Conservation (phyloP, 768 basidiomycete species). For the Serpula lacrymans region DNA sequence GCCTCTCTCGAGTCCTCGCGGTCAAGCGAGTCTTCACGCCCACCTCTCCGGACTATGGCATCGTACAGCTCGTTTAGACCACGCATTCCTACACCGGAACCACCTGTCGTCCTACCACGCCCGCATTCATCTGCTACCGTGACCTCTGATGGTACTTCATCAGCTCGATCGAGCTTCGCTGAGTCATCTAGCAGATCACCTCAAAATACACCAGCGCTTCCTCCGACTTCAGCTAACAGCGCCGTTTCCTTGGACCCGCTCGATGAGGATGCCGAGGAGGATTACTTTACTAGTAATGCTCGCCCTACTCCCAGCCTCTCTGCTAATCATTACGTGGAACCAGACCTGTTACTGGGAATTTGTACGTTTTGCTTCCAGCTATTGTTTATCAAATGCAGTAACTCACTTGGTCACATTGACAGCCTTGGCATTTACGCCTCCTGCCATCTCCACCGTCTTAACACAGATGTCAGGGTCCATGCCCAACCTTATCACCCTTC, state of each 20-base stretch:
- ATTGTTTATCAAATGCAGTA: constrained; percentile 7
- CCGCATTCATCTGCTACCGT: constrained; percentile 18
- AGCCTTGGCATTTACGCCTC: constrained; percentile 70
- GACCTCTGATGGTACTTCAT: constrained; percentile 21
- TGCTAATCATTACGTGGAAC: constrained; percentile 49
- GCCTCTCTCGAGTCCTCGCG: constrained; percentile 2
- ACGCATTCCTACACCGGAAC: constrained; percentile 8
- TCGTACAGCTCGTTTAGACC: too few relatives aligned
- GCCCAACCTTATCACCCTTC: constrained; percentile 73
- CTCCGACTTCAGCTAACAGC: constrained; percentile 16
- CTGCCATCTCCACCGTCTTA: constrained; percentile 48
- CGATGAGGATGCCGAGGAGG: constrained; percentile 17
- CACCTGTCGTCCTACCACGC: constrained; percentile 14
- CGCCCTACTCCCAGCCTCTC: constrained; percentile 14
- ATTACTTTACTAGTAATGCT: constrained; percentile 11
- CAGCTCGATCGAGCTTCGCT: constrained; percentile 9
- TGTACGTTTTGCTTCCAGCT: constrained; percentile 44
- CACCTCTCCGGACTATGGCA: too few relatives aligned
- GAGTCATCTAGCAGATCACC: constrained; percentile 17
- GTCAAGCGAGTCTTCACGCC: constrained; percentile 11
- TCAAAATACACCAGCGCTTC: constrained; percentile 17
- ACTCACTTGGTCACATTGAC: constrained; percentile 1
- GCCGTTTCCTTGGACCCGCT: constrained; percentile 11
- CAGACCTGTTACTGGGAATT: constrained; percentile 54
- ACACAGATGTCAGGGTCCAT: constrained; percentile 49